Evolutionary conservation across 495 filamentous ascomycete species (phyloP).

Genomic region (Diplogelasinospora grovesii): DNA sequence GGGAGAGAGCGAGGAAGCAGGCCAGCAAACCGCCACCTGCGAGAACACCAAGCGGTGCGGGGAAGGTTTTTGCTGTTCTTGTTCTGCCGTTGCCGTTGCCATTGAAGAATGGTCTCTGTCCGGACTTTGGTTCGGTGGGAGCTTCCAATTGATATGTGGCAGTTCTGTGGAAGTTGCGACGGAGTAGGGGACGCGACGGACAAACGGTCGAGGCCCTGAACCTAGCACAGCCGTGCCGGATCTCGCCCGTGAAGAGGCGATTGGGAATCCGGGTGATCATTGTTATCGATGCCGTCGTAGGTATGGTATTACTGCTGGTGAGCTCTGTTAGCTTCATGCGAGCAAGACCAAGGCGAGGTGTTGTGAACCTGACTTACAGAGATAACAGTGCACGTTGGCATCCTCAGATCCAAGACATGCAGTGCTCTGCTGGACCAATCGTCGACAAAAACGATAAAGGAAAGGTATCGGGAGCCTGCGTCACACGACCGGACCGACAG

Average conservation of each 20-base stretch:
- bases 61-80: slow-evolving; percentile 10
- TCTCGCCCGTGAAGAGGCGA: slow-evolving; percentile 1
- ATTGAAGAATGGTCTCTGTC: not conserved
- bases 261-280: slow-evolving; percentile 3
- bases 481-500: too few species aligned
- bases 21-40: slow-evolving; percentile 21
- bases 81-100: not conserved
- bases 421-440: too few species aligned
- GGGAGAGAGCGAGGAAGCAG: slow-evolving; percentile 12
- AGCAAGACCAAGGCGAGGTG: too few species aligned
- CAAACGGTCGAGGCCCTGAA: not conserved
- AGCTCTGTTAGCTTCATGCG: not conserved
- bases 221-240: not conserved
- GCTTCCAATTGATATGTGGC: not conserved
- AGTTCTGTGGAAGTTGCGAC: slow-evolving; percentile 8
- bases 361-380: too few species aligned
- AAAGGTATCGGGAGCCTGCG: too few species aligned
- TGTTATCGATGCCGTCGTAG: slow-evolving; percentile 2
- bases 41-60: slow-evolving; percentile 16
- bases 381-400: too few species aligned
- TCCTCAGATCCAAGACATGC: too few species aligned
- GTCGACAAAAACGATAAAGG: too few species aligned
- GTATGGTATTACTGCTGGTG: slow-evolving; percentile 11
- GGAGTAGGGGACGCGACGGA: not conserved
- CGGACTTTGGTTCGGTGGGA: not conserved